Percentiles rank a stretch among this genome's conserved stretches.
These are phyloP conservation scores for Sclerotinia borealis DNA, from an alignment of 2,329 filamentous ascomycete genomes.

Conservation along the genomic window DNA sequence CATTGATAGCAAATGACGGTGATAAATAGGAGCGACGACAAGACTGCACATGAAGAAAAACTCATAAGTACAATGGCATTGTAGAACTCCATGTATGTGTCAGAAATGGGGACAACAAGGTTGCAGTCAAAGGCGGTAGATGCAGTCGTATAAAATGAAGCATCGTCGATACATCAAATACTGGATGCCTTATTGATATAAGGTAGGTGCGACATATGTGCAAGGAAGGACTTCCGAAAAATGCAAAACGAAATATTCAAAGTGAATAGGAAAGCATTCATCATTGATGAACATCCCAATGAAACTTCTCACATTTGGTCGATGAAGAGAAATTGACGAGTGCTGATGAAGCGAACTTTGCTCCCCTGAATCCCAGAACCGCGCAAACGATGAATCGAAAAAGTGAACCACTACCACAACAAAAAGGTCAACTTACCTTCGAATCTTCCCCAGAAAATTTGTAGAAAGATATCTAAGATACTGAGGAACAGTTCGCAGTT, in stretches of 20 bases:
- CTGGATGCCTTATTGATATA: not conserved
- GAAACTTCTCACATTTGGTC: not conserved
- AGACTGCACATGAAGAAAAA: not conserved
- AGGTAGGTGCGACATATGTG: not conserved
- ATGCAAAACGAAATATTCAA: not conserved
- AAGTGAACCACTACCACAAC: not conserved
- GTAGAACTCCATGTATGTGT: not conserved
- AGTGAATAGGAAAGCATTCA: not conserved
- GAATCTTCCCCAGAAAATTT: not conserved
- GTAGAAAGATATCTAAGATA: not conserved
- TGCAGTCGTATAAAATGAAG: not conserved
- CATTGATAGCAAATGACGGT: not conserved
- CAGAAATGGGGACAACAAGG: not conserved
- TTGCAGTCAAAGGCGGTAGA: not conserved
- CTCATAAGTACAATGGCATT: too few species aligned
- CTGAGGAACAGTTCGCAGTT: not conserved
- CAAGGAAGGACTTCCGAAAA: not conserved
- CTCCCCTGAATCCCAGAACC: not conserved
- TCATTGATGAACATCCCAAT: not conserved
- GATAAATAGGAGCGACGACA: not conserved
- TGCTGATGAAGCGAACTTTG: constrained; percentile 2
- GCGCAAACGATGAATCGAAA: not conserved
- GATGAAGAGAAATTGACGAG: constrained; percentile 1
- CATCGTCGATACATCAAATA: not conserved
- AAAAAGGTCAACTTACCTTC: not conserved